Evolutionary conservation across 1,284 basidiomycete species (phyloP).

Genomic region (Leccinum laetum): DNA sequence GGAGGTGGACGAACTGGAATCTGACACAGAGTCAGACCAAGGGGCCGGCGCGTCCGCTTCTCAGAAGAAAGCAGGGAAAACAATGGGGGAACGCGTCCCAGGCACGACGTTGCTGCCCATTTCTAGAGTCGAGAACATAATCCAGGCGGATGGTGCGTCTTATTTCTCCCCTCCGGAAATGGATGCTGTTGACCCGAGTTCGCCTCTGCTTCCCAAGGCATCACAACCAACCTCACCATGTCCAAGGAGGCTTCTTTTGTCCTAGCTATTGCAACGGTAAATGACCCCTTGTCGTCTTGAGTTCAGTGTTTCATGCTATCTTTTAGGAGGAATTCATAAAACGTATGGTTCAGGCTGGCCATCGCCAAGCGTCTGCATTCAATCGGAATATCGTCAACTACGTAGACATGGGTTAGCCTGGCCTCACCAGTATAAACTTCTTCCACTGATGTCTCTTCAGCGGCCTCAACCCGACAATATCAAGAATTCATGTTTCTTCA

Average conservation of each 20-base stretch:
- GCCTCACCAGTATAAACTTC: slow-evolving; percentile 5
- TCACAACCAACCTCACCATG: slow-evolving; percentile 56
- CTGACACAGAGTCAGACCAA: slow-evolving; percentile 47
- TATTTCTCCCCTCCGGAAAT: slow-evolving; percentile 1
- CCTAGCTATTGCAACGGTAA: slow-evolving; percentile 69
- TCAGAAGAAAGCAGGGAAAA: slow-evolving; percentile 34
- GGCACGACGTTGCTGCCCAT: slow-evolving; percentile 64
- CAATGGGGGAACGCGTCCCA: slow-evolving; percentile 49
- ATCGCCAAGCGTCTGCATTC: slow-evolving; percentile 52
- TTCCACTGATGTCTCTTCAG: slow-evolving; percentile 34
- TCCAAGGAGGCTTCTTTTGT: slow-evolving; percentile 75
- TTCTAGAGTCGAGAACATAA: slow-evolving; percentile 63
- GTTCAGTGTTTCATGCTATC: slow-evolving; percentile 20
- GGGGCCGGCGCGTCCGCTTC: slow-evolving; percentile 38
- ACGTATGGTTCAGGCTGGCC: slow-evolving; percentile 58
- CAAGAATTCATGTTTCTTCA: slow-evolving; percentile 69
- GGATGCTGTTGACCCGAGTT: slow-evolving; percentile 16
- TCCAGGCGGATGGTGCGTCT: slow-evolving; percentile 65
- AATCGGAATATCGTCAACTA: slow-evolving; percentile 59
- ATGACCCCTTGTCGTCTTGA: slow-evolving; percentile 17
- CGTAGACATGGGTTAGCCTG: slow-evolving; percentile 62
- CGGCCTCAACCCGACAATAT: slow-evolving; percentile 55
- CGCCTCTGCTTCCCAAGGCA: slow-evolving; percentile 35
- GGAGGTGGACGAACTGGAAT: slow-evolving; percentile 65
- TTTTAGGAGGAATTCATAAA: slow-evolving; percentile 78